A percentile compares a stretch with the other conserved stretches of the same genome.
Evolutionary conservation across 1,284 basidiomycete species (phyloP).

Genomic region (Tilletia setariae): DNA sequence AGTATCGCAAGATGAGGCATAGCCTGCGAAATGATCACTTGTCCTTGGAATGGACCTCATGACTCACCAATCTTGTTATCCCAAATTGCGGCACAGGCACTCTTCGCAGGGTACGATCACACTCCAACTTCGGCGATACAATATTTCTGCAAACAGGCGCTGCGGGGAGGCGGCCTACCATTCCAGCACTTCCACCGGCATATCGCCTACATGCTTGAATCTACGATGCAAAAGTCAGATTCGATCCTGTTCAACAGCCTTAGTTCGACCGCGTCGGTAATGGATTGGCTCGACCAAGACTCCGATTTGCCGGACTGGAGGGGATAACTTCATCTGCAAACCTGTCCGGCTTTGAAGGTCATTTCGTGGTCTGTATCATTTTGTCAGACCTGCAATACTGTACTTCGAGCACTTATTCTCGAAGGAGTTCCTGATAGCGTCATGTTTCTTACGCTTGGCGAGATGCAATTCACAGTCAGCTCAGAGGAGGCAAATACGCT

Average conservation of each 20-base stretch:
- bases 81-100: conserved; percentile 52
- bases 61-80: background rate
- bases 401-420: too few species aligned
- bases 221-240: conserved; percentile 57
- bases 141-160: conserved; percentile 58
- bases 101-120: conserved; percentile 60
- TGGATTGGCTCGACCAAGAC: conserved; percentile 59
- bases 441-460: too few species aligned
- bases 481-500: too few species aligned
- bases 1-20: conserved; percentile 22
- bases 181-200: conserved; percentile 61
- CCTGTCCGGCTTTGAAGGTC: too few species aligned
- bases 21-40: too few species aligned
- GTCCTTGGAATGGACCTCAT: background rate
- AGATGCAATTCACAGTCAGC: too few species aligned
- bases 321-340: too few species aligned
- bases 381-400: too few species aligned
- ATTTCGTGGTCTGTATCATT: too few species aligned
- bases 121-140: conserved; percentile 60
- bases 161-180: conserved; percentile 59
- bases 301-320: background rate
- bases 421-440: too few species aligned
- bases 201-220: conserved; percentile 63
- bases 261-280: conserved; percentile 56
- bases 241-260: conserved; percentile 61